Conservation (phyloP, 352 stramenopile genomes). For the Pilasporangium apinafurcum region DNA sequence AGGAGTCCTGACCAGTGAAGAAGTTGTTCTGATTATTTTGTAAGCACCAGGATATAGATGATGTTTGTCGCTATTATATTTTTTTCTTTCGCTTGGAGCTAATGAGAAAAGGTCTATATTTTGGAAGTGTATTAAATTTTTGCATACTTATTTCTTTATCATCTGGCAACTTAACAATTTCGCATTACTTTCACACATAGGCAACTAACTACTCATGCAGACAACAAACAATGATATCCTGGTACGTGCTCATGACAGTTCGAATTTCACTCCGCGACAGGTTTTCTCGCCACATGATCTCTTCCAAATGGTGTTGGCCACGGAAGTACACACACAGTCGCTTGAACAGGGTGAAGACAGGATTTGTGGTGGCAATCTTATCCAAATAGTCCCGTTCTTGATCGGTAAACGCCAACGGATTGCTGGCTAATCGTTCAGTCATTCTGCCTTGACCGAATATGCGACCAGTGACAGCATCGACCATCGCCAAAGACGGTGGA, state of each 20-base stretch:
- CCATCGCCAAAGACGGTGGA: constrained; percentile 1
- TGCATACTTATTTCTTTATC: too few relatives aligned
- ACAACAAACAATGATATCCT: constrained; percentile 79
- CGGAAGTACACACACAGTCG: constrained; percentile 82
- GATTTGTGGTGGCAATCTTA: constrained; percentile 75
- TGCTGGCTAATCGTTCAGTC: constrained; percentile 6
- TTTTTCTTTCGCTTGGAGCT: too few relatives aligned
- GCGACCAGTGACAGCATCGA: constrained; percentile 2
- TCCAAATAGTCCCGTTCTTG: constrained; percentile 72
- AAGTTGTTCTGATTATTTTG: too few relatives aligned
- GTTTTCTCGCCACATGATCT: constrained; percentile 89
- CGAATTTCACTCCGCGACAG: constrained; percentile 72
- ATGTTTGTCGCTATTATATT: too few relatives aligned
- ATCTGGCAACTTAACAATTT: too few relatives aligned
- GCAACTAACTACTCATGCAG: constrained; percentile 55
- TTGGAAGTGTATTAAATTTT: background rate
- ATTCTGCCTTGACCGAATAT: background rate
- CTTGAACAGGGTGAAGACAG: constrained; percentile 77
- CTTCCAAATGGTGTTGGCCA: constrained; percentile 79
- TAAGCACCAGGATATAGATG: too few relatives aligned
- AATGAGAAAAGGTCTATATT: too few relatives aligned
- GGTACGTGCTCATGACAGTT: constrained; percentile 79
- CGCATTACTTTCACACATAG: too few relatives aligned
- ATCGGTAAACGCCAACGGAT: constrained; percentile 42
- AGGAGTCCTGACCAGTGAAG: background rate